These are phyloP conservation scores for Breviolum minutum DNA, from an alignment of 73 alveolate species.

Conservation along the genomic window DNA sequence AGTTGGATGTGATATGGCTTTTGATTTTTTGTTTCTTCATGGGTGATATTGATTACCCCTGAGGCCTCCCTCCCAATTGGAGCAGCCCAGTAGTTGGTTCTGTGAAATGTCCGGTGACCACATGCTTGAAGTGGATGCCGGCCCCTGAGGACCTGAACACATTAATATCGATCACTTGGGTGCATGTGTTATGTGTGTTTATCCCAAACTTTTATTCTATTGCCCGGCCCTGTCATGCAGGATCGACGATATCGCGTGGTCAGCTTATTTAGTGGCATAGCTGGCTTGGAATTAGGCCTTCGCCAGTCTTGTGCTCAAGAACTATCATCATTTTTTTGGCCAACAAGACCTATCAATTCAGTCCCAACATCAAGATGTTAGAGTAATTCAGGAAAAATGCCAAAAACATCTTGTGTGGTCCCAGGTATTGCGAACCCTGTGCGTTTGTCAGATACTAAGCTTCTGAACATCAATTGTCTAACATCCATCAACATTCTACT, in stretches of 20 bases:
- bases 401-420: background rate
- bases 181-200: too few relatives aligned
- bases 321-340: background rate
- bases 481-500: too few relatives aligned
- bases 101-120: background rate
- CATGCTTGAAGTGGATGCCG: background rate
- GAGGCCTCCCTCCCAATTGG: background rate
- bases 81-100: background rate
- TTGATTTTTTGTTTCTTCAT: background rate
- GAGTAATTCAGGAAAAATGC: background rate
- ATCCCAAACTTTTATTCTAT: background rate
- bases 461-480: background rate
- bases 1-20: background rate
- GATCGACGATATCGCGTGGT: background rate
- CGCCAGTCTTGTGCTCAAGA: background rate
- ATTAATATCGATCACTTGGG: background rate
- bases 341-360: background rate
- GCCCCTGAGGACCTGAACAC: background rate
- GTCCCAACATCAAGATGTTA: background rate
- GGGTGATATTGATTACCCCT: background rate
- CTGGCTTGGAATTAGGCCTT: background rate
- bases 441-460: background rate
- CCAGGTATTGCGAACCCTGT: background rate
- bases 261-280: background rate
- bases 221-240: background rate